Percentiles rank a stretch among this genome's conserved stretches.
Conservation (phyloP, 164 flowering plant species). For the Stephania cephalantha region DNA sequence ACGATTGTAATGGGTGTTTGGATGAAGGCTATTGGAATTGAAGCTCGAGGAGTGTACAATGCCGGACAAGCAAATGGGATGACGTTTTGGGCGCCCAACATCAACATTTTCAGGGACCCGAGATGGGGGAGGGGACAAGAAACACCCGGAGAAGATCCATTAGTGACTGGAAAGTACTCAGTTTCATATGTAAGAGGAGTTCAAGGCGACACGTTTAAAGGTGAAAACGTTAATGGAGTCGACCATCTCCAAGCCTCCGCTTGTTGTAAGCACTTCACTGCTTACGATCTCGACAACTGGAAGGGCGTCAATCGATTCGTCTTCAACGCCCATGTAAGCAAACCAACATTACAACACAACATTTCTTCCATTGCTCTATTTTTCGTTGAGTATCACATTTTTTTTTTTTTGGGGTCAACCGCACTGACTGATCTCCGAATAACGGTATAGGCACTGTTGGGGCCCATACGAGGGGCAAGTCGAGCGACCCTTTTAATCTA, state of each 20-base stretch:
- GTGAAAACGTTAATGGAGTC: constrained; percentile 26
- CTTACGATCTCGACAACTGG: constrained; percentile 90
- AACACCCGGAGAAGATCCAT: constrained; percentile 94
- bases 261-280: constrained; percentile 94
- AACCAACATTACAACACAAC: neutral
- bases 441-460: no score
- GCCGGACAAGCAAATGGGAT: constrained; percentile 83
- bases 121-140: constrained; percentile 99
- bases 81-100: constrained; percentile 97
- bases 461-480: no score
- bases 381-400: no score
- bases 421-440: no score
- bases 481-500: no score
- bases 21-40: constrained; percentile 56
- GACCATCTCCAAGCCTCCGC: constrained; percentile 73
- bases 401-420: no score
- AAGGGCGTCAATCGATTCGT: constrained; percentile 41
- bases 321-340: constrained; percentile 67
- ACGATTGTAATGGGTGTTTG: neutral
- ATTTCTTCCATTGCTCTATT: no score
- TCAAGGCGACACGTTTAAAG: constrained; percentile 69
- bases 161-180: constrained; percentile 51
- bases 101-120: constrained; percentile 85
- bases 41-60: constrained; percentile 82
- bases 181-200: constrained; percentile 74